Evolutionary conservation across 2,329 filamentous ascomycete species (phyloP), one percentile per base, ranked within the genome.

Genomic region (Sarocladiaceae sp.): DNA sequence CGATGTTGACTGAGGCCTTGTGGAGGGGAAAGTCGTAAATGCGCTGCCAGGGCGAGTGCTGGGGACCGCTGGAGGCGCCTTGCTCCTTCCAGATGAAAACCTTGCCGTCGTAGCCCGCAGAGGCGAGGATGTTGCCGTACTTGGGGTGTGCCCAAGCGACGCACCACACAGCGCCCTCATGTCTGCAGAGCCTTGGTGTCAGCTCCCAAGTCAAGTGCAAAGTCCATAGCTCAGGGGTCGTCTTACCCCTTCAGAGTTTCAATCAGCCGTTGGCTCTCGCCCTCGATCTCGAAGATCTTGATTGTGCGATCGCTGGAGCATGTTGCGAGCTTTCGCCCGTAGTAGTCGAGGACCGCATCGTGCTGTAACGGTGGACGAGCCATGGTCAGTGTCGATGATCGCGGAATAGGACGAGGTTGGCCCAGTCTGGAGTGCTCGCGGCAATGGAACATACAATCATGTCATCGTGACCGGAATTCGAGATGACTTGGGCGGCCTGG

Each of bases 31-130:
- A 95, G 59, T 95, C 88, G 71, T 93, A 95, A 64, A 96, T 88
- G 61, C 85, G 83, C 58, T 89, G 85, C 85, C 85, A 89, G 56
- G 78, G 72, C 54, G 73, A 77, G 55, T 68, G 72, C 52, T 64
- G 62, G 20, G 45, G 48, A 32, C 26, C 27, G 40, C 26, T 9
- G n/a, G 26, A 9, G 44, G 55, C 53, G n/a, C 59, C 59, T 64
- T 90, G 84, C 68, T 98, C 93, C 64, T 90, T 88, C 89, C 91
- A 98, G 74, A 98, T 95, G 65, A 97, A 82, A 53, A 98, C 91
- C 68, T 95, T 95, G 67, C 91, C 93, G 67, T 98, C 93, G 71
- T 96, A 98, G 53, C 87, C 88, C 43, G 89, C 88, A 50, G 88
- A 95, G 45, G 93, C 93, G 49, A 98, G 83, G 61, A 98, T 96